These are phyloP conservation scores for Samsoniella hepiali DNA, from an alignment of 2,329 filamentous ascomycete species.

Conservation along the genomic window DNA sequence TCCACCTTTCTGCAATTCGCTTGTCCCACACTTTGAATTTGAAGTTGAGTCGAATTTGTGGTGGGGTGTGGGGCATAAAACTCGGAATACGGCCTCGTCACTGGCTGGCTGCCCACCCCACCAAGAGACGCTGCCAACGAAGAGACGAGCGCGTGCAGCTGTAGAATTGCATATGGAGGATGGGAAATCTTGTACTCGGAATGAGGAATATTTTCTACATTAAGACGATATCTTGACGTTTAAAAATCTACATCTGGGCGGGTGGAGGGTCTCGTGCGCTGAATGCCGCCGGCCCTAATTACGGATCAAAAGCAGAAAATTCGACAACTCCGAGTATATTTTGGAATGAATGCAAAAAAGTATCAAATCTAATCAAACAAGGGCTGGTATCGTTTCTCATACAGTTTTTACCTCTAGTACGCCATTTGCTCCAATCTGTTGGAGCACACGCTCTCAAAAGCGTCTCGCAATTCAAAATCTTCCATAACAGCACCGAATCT, in stretches of 20 bases:
- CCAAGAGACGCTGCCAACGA: background rate
- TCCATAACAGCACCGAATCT: constrained; percentile 64
- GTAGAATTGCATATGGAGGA: background rate
- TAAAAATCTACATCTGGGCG: background rate
- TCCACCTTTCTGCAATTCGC: constrained; percentile 18
- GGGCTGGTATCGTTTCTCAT: constrained; percentile 17
- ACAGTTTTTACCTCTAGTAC: constrained; percentile 2
- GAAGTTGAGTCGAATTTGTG: constrained; percentile 37
- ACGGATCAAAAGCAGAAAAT: background rate
- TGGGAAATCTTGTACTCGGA: no score
- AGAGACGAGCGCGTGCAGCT: background rate
- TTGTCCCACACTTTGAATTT: constrained; percentile 23
- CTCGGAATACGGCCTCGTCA: constrained; percentile 3
- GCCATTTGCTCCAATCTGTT: constrained; percentile 19
- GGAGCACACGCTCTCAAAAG: constrained; percentile 60
- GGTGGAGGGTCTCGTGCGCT: background rate
- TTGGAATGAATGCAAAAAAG: background rate
- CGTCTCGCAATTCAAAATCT: constrained; percentile 71
- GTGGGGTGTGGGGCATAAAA: constrained; percentile 37
- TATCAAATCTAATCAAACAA: constrained; percentile 10
- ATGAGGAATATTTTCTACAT: background rate
- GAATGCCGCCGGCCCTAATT: background rate
- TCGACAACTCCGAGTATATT: background rate
- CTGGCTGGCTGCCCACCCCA: constrained; percentile 17
- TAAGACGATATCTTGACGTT: no score